Base-by-base conservation (phyloP, 441 rosid genomes). In the Capsella rubella region DNA sequence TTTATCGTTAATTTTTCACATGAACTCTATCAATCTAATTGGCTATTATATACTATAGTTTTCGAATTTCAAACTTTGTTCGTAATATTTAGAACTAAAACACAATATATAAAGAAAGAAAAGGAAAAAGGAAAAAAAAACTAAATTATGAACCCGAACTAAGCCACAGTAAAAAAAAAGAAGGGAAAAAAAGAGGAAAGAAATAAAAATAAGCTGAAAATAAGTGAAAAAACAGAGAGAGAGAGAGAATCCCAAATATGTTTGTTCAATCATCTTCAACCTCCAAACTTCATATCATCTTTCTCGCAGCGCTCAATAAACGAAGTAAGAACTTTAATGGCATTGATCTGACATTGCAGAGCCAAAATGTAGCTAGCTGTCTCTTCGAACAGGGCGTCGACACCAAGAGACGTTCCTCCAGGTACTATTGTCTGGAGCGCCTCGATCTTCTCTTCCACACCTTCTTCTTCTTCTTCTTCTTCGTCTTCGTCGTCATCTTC, bases 361-460 rank as follows among this genome's bases (percentile, higher is more conserved):
- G 82, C 67, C 80, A 88, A 62, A 28, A 90, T 90, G 78, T 90
- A 90, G 10, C 51, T 82, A 39, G 93, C 96, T 0, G 93, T 90
- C 73, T 88, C 87, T 79, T 90, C 89, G 5, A 87, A 88, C 66
- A 90, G 67, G 72, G 79, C 79, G 54, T 87, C 96, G 3, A 77
- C 80, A 15, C 82, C 88, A 6, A 88, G 84, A 3, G 69, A 57
- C 5, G 77, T 84, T n/a, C 90, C 90, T 32, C 93, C 96, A 0
- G 96, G 96, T 21, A 90, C 88, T 61, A 88, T 86, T 80, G 82
- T 88, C 84, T 87, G 89, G 82, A 90, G 81, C 42, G 87, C 84
- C 67, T 49, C 80, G 10, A 90, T 87, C 88, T 84, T 90, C 37
- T 68, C 82, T 54, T 82, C 87, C 15, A 90, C 83, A 67, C 54